Percentiles rank a stretch among this genome's conserved stretches.
Conservation (phyloP, 208 protist species). For the Leishmania braziliensis region DNA sequence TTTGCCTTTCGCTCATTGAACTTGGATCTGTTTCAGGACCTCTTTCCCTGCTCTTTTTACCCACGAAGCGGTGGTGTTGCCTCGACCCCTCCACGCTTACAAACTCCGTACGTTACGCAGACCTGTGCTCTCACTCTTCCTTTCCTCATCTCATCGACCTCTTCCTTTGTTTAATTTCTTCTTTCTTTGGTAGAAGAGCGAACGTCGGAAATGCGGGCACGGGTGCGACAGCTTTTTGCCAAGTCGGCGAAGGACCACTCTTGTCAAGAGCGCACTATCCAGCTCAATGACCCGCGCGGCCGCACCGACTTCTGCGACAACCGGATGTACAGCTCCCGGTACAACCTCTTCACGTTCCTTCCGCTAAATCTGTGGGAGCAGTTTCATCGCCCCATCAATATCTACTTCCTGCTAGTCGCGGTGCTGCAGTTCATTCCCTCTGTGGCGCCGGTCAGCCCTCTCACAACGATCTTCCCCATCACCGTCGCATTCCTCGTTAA, state of each 20-base stretch:
- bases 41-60: neutral
- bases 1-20: neutral
- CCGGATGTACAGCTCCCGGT: slow-evolving; percentile 92
- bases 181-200: neutral
- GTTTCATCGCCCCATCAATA: slow-evolving; percentile 94
- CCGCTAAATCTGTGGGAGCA: slow-evolving; percentile 96
- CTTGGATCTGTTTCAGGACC: neutral
- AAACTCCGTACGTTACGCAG: neutral
- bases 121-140: neutral
- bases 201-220: slow-evolving; percentile 17
- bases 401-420: slow-evolving; percentile 95
- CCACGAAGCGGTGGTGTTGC: neutral
- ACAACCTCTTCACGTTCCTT: slow-evolving; percentile 95
- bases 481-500: slow-evolving; percentile 91
- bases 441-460: slow-evolving; percentile 87
- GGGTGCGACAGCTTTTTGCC: slow-evolving; percentile 23
- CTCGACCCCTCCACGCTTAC: neutral
- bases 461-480: slow-evolving; percentile 90
- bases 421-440: slow-evolving; percentile 86
- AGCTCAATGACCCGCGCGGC: slow-evolving; percentile 26
- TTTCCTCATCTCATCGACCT: neutral
- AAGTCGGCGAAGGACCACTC: slow-evolving; percentile 28
- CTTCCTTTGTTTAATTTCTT: neutral
- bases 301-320: slow-evolving; percentile 66
- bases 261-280: slow-evolving; percentile 44